A percentile compares a stretch with the other conserved stretches of the same genome.
These are phyloP conservation scores for Podila minutissima DNA, from an alignment of 192 early-diverging fungal species.

Conservation along the genomic window DNA sequence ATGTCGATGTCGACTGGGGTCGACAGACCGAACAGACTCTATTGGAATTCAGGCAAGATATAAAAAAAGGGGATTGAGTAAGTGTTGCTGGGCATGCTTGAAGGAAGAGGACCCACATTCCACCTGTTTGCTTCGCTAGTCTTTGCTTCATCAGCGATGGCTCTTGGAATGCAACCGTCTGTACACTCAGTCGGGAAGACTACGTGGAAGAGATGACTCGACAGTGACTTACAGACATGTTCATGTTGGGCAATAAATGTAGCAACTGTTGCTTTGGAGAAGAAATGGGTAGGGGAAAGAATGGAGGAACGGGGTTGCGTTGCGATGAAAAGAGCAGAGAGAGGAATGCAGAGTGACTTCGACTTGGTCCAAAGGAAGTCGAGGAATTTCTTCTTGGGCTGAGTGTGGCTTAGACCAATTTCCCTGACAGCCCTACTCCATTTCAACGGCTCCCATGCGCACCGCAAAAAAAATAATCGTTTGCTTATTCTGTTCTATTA, in stretches of 20 bases:
- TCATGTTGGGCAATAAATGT: background rate
- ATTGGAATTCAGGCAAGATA: background rate
- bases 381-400: too few species aligned
- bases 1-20: constrained; percentile 92
- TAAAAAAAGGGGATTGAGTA: background rate
- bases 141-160: background rate
- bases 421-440: too few species aligned
- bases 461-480: too few species aligned
- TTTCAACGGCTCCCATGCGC: too few species aligned
- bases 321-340: too few species aligned
- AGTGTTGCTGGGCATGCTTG: background rate
- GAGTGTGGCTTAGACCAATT: too few species aligned
- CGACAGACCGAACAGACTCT: constrained; percentile 84
- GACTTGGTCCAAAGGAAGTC: too few species aligned
- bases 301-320: too few species aligned
- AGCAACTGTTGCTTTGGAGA: too few species aligned
- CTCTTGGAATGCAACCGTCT: background rate
- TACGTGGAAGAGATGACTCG: background rate
- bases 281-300: too few species aligned
- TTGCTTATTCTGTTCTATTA: too few species aligned
- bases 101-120: background rate
- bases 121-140: background rate
- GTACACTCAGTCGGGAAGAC: background rate
- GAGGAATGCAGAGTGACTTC: too few species aligned
- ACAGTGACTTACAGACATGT: constrained; percentile 4